phyloP scores from a whole-genome alignment of 306 rosid genomes.

The Dalbergia oliveri region DNA sequence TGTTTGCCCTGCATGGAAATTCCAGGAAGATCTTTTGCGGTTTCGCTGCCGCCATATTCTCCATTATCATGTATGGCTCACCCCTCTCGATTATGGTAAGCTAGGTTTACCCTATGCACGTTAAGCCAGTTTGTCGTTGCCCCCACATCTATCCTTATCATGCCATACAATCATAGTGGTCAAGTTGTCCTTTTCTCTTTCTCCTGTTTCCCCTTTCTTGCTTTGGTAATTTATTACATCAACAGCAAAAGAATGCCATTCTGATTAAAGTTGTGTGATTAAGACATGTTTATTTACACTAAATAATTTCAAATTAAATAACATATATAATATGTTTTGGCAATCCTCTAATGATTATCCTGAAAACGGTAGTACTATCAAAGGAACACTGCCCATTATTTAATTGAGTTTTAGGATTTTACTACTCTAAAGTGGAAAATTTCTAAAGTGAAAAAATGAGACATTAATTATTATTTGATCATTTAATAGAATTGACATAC shows the following conservation, averaged over 20 bases:
- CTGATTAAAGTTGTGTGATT: no score
- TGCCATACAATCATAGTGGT: not conserved
- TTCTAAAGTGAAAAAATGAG: no score
- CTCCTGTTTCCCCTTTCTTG: not conserved
- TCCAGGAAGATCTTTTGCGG: constrained; percentile 78
- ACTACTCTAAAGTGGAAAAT: no score
- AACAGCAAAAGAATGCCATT: not conserved
- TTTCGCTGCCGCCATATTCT: constrained; percentile 68
- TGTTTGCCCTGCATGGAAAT: constrained; percentile 62
- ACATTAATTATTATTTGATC: no score
- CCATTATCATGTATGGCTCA: constrained; percentile 89
- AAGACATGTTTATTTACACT: no score
- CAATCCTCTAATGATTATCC: no score
- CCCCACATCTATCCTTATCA: not conserved
- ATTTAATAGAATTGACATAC: no score
- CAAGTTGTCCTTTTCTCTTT: not conserved
- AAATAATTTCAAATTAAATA: no score
- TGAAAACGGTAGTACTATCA: no score
- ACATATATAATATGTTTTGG: no score
- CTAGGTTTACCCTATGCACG: not conserved
- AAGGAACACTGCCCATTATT: no score
- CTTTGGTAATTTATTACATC: not conserved
- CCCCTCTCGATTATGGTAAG: constrained; percentile 90
- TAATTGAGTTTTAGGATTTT: no score
- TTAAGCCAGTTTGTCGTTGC: not conserved